Evolutionary conservation across 805 yeast genomes (phyloP).

Genomic region (Nakazawaea peltata): DNA sequence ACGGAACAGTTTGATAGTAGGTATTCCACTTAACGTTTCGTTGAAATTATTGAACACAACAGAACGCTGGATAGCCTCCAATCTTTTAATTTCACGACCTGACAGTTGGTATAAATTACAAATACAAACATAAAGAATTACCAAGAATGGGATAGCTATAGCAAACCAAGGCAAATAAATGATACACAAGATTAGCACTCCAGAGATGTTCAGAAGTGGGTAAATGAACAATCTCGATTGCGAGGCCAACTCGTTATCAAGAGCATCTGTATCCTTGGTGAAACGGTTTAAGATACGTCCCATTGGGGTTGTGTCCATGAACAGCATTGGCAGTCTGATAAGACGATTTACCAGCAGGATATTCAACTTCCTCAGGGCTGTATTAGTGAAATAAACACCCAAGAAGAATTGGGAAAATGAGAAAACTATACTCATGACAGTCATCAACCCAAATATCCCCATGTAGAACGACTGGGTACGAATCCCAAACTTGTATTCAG

Average conservation of each 20-base stretch:
- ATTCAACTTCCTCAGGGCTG: conserved; percentile 53
- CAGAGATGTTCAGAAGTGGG: conserved; percentile 45
- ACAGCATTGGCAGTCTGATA: conserved; percentile 67
- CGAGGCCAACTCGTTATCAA: conserved; percentile 74
- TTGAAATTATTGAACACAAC: conserved; percentile 63
- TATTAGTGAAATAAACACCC: conserved; percentile 41
- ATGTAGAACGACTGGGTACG: conserved; percentile 52
- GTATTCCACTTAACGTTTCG: conserved; percentile 60
- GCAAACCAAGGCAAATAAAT: conserved; percentile 74
- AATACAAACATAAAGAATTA: conserved; percentile 31
- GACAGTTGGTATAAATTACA: conserved; percentile 60
- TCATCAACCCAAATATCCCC: conserved; percentile 62
- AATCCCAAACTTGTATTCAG: conserved; percentile 40
- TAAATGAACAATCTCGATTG: conserved; percentile 54
- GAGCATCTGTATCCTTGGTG: conserved; percentile 78
- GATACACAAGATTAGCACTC: conserved; percentile 58
- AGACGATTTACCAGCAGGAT: conserved; percentile 56
- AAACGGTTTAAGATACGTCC: conserved; percentile 82
- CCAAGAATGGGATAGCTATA: conserved; percentile 49
- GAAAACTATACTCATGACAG: conserved; percentile 39
- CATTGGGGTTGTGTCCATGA: conserved; percentile 79
- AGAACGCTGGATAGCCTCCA: conserved; percentile 67
- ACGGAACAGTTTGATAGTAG: conserved; percentile 54
- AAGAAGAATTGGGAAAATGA: conserved; percentile 33
- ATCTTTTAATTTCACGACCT: conserved; percentile 66